A percentile compares a stretch with the other conserved stretches of the same genome.
These are phyloP conservation scores for Hylodesmum podocarpum DNA, from an alignment of 306 rosid species.

Conservation along the genomic window DNA sequence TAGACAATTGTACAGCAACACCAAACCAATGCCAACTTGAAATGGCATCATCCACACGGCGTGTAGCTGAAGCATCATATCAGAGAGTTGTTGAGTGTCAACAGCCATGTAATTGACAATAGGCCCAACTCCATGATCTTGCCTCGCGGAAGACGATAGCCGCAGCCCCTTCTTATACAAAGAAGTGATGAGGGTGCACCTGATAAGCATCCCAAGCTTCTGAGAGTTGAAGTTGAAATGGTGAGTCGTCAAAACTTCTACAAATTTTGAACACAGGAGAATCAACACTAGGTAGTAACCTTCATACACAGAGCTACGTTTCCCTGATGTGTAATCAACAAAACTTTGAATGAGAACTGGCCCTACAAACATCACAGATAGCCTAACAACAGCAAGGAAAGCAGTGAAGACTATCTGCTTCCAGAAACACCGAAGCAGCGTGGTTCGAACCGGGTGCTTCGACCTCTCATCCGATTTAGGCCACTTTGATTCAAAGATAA, in stretches of 20 bases:
- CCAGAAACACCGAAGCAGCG: constrained; percentile 89
- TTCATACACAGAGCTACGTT: constrained; percentile 68
- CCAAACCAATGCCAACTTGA: constrained; percentile 63
- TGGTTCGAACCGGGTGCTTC: constrained; percentile 67
- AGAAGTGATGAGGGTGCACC: constrained; percentile 76
- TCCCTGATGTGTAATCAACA: constrained; percentile 79
- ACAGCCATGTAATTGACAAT: constrained; percentile 98
- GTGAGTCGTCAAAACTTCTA: constrained; percentile 73
- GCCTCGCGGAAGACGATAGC: constrained; percentile 75
- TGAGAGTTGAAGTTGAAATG: constrained; percentile 90
- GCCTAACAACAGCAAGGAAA: constrained; percentile 62
- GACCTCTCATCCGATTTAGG: constrained; percentile 69
- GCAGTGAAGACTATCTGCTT: constrained; percentile 69
- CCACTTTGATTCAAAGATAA: constrained; percentile 71
- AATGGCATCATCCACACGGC: constrained; percentile 90
- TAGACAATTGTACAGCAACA: constrained; percentile 60
- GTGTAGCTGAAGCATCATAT: constrained; percentile 91
- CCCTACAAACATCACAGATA: constrained; percentile 75
- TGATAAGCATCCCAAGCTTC: constrained; percentile 90
- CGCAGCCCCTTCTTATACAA: constrained; percentile 85
- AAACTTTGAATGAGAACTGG: constrained; percentile 76
- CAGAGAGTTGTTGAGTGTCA: constrained; percentile 85
- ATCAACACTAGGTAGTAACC: constrained; percentile 78
- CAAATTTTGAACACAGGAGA: constrained; percentile 66
- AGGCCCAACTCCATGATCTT: constrained; percentile 88